Conservation (phyloP, 148 eudicot genomes). For the Rheum nobile region DNA sequence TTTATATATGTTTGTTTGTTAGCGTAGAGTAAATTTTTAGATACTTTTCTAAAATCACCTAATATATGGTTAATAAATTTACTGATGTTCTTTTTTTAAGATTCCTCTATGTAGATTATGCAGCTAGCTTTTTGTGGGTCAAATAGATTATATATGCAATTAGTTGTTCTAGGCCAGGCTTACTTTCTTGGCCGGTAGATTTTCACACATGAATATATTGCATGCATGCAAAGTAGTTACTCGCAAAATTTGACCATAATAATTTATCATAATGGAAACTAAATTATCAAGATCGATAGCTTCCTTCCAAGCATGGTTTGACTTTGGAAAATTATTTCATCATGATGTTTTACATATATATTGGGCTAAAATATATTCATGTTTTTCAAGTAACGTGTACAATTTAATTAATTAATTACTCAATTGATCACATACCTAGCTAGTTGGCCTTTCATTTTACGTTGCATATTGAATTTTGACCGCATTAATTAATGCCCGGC, state of each 20-base stretch:
- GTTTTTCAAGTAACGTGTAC: background rate
- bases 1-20: no score
- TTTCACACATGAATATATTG: background rate
- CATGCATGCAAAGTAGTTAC: background rate
- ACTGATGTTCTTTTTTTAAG: no score
- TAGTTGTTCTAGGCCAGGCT: background rate
- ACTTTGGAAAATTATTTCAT: background rate
- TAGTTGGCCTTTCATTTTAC: background rate
- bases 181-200: background rate
- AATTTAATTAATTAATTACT: no score
- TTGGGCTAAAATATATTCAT: background rate
- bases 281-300: background rate
- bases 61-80: no score
- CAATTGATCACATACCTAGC: background rate
- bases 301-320: background rate
- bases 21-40: no score
- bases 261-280: background rate
- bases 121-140: no score
- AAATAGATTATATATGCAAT: no score
- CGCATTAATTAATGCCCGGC: background rate
- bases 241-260: background rate
- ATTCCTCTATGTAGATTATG: no score
- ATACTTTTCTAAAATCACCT: no score
- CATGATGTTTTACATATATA: background rate
- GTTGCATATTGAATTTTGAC: background rate